Conservation (phyloP, 2,329 filamentous ascomycete genomes). For the Aspergillus sp. region DNA sequence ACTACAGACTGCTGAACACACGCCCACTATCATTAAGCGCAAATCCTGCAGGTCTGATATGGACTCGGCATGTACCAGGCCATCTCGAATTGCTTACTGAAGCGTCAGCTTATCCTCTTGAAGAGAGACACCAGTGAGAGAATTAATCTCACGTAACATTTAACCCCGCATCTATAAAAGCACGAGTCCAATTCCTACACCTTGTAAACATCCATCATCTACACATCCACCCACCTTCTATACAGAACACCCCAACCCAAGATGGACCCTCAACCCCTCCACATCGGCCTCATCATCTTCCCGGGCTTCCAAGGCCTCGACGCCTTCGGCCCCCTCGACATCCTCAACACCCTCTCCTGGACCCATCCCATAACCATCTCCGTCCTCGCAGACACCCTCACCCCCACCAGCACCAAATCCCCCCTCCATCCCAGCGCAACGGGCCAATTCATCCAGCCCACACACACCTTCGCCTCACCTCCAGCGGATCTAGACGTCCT, state of each 20-base stretch:
- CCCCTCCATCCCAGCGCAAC: conserved; percentile 18
- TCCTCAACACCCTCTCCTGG: conserved; percentile 36
- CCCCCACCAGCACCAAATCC: conserved; percentile 29
- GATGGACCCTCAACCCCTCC: conserved; percentile 1
- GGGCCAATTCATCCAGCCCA: conserved; percentile 44
- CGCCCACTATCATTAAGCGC: too few relatives aligned
- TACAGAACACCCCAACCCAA: background rate
- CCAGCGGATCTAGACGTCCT: conserved; percentile 57
- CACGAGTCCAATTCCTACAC: too few relatives aligned
- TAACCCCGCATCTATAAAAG: too few relatives aligned
- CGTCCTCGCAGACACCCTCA: conserved; percentile 30
- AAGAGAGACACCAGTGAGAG: too few relatives aligned
- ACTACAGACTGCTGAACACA: too few relatives aligned
- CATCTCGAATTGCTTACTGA: too few relatives aligned
- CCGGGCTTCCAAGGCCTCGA: conserved; percentile 44
- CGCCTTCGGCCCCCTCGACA: conserved; percentile 48
- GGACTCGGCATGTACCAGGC: too few relatives aligned
- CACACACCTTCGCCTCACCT: conserved; percentile 54
- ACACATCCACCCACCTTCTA: background rate
- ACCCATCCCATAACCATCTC: conserved; percentile 22
- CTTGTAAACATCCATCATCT: background rate
- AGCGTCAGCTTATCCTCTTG: too few relatives aligned
- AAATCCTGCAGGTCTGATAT: too few relatives aligned
- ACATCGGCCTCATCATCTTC: conserved; percentile 28
- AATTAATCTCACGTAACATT: too few relatives aligned